Evolutionary conservation across 2,329 filamentous ascomycete species (phyloP), one percentile per base, ranked within the genome.

Genomic region (Exophiala viscosa): DNA sequence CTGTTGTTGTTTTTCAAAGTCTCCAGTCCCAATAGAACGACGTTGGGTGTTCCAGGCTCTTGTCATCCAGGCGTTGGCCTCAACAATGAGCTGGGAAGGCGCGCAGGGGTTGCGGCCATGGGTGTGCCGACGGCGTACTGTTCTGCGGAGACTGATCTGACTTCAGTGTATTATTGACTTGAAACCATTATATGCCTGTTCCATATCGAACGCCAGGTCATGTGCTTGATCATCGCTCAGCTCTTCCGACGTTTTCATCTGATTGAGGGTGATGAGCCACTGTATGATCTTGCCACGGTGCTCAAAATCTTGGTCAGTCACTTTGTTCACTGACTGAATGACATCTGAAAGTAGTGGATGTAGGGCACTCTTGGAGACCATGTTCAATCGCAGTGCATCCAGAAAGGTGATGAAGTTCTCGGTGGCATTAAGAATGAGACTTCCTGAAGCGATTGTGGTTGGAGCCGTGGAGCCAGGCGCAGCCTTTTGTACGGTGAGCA

Each of bases 341-440:
- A 96, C 90, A 64, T 97, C 93, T 1, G 91, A 92, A 2, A 99
- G 79, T 15, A 99, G 76, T 3, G 93, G 93, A 67, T 99, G 95
- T n/a, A 99, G 76, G 58, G 93, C 90, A 69, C 97, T 92, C 67
- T 99, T 99, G 43, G 92, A 92, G 9, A 95, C 78, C 65, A 97
- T 83, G 40, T 92, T 91, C 49, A 99, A 83, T 67, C 91, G 91
- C 63, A 99, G 80, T 13, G 93, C 95, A 67, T 99, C 93, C 47
- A 99, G 81, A 67, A 99, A 92, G 0, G 93, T 99, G 70, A 99
- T 99, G 70, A 99, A 99, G 69, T 96, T 95, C 70, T 99, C 91
- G 1, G 92, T 97, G 1, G 93, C 93, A 59, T 92, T 86, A 38
- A 95, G 76, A 53, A 97, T 95, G 33, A 96, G 73, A 40, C 75